Percentiles rank a stretch among this genome's conserved stretches.
These are phyloP conservation scores for Cryptococcus sp. DNA, from an alignment of 1,284 basidiomycete species.

Conservation along the genomic window DNA sequence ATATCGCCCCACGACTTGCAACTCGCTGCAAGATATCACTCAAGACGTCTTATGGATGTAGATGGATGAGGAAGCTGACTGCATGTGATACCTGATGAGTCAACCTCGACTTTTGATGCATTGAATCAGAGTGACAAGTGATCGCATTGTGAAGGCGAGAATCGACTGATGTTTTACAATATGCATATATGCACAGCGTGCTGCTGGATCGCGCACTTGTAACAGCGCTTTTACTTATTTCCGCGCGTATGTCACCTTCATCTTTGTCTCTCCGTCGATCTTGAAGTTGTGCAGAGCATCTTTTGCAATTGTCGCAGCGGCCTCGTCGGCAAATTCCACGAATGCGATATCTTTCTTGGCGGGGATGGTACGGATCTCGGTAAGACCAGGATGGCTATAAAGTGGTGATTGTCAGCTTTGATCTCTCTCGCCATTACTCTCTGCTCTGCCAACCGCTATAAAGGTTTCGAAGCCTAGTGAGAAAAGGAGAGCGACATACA, in stretches of 20 bases:
- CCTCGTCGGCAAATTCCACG: constrained; percentile 91
- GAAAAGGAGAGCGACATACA: constrained; percentile 59
- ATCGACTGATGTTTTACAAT: neutral
- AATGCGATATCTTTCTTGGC: constrained; percentile 95
- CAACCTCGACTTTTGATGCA: no score
- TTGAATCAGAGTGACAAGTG: no score
- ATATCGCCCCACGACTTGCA: no score
- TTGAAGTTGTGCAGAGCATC: constrained; percentile 96
- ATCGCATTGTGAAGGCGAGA: neutral
- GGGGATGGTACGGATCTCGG: constrained; percentile 95
- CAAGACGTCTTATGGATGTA: no score
- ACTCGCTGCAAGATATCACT: no score
- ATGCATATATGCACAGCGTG: neutral
- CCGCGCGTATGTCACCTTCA: constrained; percentile 64
- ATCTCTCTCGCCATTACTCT: neutral
- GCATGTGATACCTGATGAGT: no score
- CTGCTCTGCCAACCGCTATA: no score
- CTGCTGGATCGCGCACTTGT: neutral
- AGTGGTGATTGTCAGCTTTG: neutral
- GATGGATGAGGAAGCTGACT: no score
- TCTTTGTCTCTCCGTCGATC: constrained; percentile 91
- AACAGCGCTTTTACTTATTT: constrained; percentile 24
- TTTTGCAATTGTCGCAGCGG: constrained; percentile 82
- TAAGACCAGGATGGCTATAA: constrained; percentile 77
- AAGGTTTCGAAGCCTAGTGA: neutral